Percentiles rank a stretch among this genome's conserved stretches.
Conservation (phyloP, 1,284 basidiomycete genomes). For the Xanthoconium separans region DNA sequence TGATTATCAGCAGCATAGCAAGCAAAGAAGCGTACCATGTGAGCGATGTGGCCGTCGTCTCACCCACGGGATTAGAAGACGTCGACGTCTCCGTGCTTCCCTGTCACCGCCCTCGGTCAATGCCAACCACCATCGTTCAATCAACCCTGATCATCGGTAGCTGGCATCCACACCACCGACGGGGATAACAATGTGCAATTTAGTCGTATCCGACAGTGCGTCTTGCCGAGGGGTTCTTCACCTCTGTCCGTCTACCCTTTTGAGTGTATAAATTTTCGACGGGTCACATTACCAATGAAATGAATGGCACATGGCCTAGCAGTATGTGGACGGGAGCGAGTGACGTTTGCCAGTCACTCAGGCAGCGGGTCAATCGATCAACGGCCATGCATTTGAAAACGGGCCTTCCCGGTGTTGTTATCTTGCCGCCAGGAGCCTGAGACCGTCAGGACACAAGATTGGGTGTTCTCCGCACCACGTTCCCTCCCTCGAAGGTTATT, state of each 20-base stretch:
- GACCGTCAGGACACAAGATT: constrained; percentile 6
- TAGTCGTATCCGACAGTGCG: constrained; percentile 7
- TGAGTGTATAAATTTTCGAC: not conserved
- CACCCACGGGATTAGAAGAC: constrained; percentile 3
- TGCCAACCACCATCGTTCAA: constrained; percentile 5
- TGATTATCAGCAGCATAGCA: constrained; percentile 2
- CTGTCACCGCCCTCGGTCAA: constrained; percentile 7
- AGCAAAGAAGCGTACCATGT: not conserved
- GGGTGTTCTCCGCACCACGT: constrained; percentile 32
- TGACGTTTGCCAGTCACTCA: constrained; percentile 19
- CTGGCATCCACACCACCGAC: constrained; percentile 12
- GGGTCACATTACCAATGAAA: constrained; percentile 12
- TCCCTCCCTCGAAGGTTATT: constrained; percentile 34
- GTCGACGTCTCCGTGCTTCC: constrained; percentile 13
- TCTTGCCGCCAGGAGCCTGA: constrained; percentile 17
- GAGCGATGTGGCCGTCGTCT: constrained; percentile 14
- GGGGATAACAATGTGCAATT: constrained; percentile 7
- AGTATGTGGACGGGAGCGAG: constrained; percentile 22
- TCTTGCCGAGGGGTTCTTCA: constrained; percentile 17
- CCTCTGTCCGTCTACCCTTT: not conserved
- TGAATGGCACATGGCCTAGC: constrained; percentile 25
- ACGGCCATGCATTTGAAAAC: constrained; percentile 23
- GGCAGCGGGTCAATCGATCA: not conserved
- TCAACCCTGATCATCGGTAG: constrained; percentile 11
- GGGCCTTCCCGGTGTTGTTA: constrained; percentile 20